phyloP scores from a whole-genome alignment of 2,329 filamentous ascomycete species.

The Nothophaeocryptopus gaeumannii region DNA sequence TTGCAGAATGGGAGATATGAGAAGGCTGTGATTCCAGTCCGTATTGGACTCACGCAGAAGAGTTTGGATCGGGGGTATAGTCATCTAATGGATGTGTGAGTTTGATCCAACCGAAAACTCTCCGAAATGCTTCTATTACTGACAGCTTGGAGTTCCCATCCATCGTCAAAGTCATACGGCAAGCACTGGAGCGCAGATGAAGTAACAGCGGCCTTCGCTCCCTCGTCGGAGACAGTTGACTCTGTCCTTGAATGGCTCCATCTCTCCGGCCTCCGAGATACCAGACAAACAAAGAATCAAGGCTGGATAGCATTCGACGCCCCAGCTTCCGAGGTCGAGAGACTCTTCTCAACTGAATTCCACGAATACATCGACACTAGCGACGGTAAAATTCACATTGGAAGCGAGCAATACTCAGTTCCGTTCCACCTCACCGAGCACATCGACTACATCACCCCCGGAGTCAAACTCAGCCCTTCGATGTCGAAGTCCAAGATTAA shows the following conservation, averaged over 20 bases:
- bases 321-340: not conserved
- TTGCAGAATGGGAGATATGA: conserved; percentile 24
- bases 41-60: conserved; percentile 34
- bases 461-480: conserved; percentile 44
- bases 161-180: conserved; percentile 42
- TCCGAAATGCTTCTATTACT: too few species aligned
- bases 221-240: conserved; percentile 42
- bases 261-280: conserved; percentile 5
- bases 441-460: conserved; percentile 42
- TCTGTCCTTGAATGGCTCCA: conserved; percentile 56
- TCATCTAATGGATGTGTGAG: conserved; percentile 37
- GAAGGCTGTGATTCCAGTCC: conserved; percentile 33
- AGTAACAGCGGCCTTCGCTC: conserved; percentile 44
- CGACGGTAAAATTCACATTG: conserved; percentile 4
- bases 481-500: conserved; percentile 15
- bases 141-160: too few species aligned
- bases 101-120: conserved; percentile 21
- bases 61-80: conserved; percentile 33
- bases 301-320: conserved; percentile 13
- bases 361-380: conserved; percentile 2
- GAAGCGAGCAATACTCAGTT: conserved; percentile 37
- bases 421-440: conserved; percentile 31
- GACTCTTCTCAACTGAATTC: conserved; percentile 1
- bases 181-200: conserved; percentile 43
- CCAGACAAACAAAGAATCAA: not conserved